Percentiles rank a stretch among this genome's conserved stretches.
Conservation (phyloP, 495 filamentous ascomycete genomes). For the Penicillium bialowiezense region DNA sequence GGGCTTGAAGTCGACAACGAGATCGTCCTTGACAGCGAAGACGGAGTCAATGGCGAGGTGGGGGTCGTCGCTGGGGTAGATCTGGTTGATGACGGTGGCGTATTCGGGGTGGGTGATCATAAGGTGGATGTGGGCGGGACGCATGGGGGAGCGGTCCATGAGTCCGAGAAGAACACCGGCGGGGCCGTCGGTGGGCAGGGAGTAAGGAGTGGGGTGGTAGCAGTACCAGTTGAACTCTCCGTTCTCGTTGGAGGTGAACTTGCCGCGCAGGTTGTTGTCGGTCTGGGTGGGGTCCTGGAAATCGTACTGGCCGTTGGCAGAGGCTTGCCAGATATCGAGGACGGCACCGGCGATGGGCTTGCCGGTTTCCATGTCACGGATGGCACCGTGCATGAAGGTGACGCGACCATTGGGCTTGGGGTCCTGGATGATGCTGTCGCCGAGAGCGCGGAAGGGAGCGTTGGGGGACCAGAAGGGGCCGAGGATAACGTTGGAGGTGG, state of each 20-base stretch:
- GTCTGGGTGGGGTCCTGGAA: conserved; percentile 80
- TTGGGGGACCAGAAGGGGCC: conserved; percentile 87
- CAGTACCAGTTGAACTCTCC: conserved; percentile 80
- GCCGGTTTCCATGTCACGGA: conserved; percentile 70
- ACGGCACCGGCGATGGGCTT: conserved; percentile 67
- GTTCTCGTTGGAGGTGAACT: conserved; percentile 74
- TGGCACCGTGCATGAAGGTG: conserved; percentile 71
- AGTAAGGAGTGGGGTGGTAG: conserved; percentile 78
- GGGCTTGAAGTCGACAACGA: conserved; percentile 62
- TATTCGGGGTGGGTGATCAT: conserved; percentile 50
- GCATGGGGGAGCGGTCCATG: conserved; percentile 65
- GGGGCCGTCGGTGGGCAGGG: conserved; percentile 72
- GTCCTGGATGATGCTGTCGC: conserved; percentile 69
- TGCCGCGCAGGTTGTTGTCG: conserved; percentile 80
- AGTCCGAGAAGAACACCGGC: conserved; percentile 64
- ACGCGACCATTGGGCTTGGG: conserved; percentile 60
- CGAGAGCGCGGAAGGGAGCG: conserved; percentile 71
- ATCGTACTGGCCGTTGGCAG: conserved; percentile 82
- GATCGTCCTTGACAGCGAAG: conserved; percentile 64
- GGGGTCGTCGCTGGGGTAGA: conserved; percentile 62
- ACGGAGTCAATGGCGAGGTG: conserved; percentile 61
- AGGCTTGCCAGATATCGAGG: conserved; percentile 85
- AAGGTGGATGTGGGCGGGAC: conserved; percentile 49
- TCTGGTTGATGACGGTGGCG: conserved; percentile 58
- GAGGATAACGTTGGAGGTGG: conserved; percentile 80